Percentiles rank a stretch among this genome's conserved stretches.
Evolutionary conservation across 352 stramenopile species (phyloP).

Genomic region (Pythium graminicola): DNA sequence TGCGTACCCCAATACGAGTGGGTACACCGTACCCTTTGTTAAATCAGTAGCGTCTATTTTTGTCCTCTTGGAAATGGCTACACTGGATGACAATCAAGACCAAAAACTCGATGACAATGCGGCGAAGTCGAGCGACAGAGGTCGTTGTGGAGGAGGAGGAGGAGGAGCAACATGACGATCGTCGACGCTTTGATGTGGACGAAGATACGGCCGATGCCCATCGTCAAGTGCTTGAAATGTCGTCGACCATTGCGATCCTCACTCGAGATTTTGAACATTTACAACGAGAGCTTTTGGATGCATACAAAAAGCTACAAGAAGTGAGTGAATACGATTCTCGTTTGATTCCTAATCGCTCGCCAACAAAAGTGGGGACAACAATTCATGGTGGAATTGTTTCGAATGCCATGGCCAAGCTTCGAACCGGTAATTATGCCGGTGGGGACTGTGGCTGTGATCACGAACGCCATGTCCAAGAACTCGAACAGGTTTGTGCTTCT

Average conservation of each 20-base stretch:
- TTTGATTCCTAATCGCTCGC: constrained; percentile 11
- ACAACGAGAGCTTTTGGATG: constrained; percentile 41
- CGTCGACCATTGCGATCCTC: constrained; percentile 52
- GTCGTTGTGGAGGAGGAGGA: background rate
- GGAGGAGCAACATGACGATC: constrained; percentile 2
- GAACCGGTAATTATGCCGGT: constrained; percentile 2
- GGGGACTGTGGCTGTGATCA: constrained; percentile 25
- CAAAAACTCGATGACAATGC: background rate
- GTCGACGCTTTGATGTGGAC: constrained; percentile 3
- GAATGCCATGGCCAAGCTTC: constrained; percentile 26
- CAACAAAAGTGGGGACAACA: constrained; percentile 18
- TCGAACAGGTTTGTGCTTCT: constrained; percentile 24
- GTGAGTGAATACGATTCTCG: constrained; percentile 24
- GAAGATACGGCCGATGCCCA: constrained; percentile 39
- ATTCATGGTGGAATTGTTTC: constrained; percentile 20
- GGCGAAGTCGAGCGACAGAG: background rate
- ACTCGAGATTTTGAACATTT: constrained; percentile 50
- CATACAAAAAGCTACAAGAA: constrained; percentile 52
- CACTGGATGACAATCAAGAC: background rate
- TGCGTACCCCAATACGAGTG: constrained; percentile 1
- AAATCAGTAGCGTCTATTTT: constrained; percentile 6
- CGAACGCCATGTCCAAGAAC: constrained; percentile 24
- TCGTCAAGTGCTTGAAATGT: constrained; percentile 59
- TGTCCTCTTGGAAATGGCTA: constrained; percentile 7
- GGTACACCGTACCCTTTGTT: constrained; percentile 1